Base-by-base conservation (phyloP, 1,284 basidiomycete genomes). In the Boletus mariae region DNA sequence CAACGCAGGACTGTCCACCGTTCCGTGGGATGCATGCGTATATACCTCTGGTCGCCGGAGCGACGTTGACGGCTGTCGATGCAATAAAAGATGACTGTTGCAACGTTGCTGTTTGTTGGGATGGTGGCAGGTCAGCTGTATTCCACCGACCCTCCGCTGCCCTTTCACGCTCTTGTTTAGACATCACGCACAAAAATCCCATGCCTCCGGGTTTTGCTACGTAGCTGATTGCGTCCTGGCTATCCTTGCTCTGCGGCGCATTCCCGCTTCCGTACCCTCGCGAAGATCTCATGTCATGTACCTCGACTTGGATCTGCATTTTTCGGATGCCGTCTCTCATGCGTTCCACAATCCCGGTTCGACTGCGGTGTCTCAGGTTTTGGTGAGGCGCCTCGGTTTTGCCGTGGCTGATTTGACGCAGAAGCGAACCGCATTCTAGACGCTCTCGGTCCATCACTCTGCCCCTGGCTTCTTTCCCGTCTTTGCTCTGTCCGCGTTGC, bases 191-290 rank as follows among this genome's bases (percentile, higher is more conserved):
- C 82, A 82, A 50, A 87, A 88, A 65, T 75, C 80, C 0, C 77
- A 75, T 47, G 92, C 92, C 0, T 84, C 89, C 3, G 95, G 94
- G 0, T 98, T 94, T 71, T 98, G 94, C 73, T 98, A 97, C 67
- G 85, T 97, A 28, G 92, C 93, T 4, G 95, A 98, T 67, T 87
- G 87, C 51, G 83, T 94, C 2, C 78, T 98, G 0, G 88, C 89
- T 0, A 83, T 95, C 50, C 75, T 90, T 41, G 69, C 75, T 4
- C 74, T 88, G 44, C 83, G 79, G 59, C 75, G 77, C 29, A 58
- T 65, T 12, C 50, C 57, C 0, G 56, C 58, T 23, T 0, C 10
- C 13, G 31, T 57, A 15, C 45, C 48, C 25, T 38, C 54, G n/a
- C 58, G 71, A 45, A 82, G 84, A 61, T 76, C 87, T 1, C 80